Evolutionary conservation across 495 filamentous ascomycete genomes (phyloP).

Genomic region (Rusavskia elegans): DNA sequence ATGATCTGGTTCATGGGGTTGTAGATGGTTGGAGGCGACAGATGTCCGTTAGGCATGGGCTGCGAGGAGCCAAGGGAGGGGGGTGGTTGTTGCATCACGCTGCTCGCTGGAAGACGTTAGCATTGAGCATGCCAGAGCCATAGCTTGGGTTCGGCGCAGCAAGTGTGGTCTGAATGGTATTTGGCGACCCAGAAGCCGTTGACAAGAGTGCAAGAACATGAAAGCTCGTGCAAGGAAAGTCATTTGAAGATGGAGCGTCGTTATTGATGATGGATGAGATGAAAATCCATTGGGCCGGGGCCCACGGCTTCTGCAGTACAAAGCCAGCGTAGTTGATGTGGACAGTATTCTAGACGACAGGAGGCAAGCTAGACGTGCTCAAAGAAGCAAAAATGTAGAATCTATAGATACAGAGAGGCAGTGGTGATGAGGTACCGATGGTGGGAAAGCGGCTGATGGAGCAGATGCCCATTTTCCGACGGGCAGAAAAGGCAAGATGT

Average conservation of each 20-base stretch:
- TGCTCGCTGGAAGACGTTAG: conserved; percentile 14
- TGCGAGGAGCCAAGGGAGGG: conserved; percentile 6
- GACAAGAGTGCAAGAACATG: neutral
- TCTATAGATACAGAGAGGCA: neutral
- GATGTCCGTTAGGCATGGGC: conserved; percentile 12
- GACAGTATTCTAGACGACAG: too few relatives aligned
- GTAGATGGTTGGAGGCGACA: conserved; percentile 14
- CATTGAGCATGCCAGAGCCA: conserved; percentile 7
- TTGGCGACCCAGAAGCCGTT: conserved; percentile 10
- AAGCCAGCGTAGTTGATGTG: too few relatives aligned
- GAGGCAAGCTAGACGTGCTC: too few relatives aligned
- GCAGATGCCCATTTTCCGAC: neutral
- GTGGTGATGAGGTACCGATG: neutral
- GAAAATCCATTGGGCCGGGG: neutral
- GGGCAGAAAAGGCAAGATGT: neutral
- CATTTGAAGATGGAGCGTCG: conserved; percentile 5
- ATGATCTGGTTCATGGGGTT: conserved; percentile 8
- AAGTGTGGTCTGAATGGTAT: neutral
- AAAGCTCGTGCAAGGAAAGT: neutral
- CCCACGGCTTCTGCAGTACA: too few relatives aligned
- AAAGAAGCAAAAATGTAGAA: neutral
- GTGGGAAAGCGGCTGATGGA: conserved; percentile 1
- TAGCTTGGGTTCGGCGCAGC: conserved; percentile 2
- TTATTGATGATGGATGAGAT: conserved; percentile 13
- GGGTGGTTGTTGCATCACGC: conserved; percentile 11